A percentile compares a stretch with the other conserved stretches of the same genome.
These are phyloP conservation scores for Fagopyrum esculentum DNA, from an alignment of 148 eudicot genomes.

Conservation along the genomic window DNA sequence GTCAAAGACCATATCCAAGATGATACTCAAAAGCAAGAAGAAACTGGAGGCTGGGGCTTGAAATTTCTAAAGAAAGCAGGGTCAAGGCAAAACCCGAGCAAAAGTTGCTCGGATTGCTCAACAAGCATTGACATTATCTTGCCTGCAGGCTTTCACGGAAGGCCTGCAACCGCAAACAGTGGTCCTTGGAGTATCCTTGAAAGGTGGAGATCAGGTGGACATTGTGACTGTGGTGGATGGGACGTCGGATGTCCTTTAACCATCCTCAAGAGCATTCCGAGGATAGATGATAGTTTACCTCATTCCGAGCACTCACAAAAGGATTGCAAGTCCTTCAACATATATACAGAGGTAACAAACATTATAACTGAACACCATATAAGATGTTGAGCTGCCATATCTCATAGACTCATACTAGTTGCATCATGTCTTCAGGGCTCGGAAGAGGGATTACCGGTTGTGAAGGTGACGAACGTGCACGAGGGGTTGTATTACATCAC, in stretches of 20 bases:
- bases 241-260: slow-evolving; percentile 85
- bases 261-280: slow-evolving; percentile 33
- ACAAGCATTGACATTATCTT: slow-evolving; percentile 49
- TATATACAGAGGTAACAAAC: slow-evolving; percentile 40
- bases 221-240: slow-evolving; percentile 95
- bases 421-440: slow-evolving; percentile 39
- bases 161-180: slow-evolving; percentile 42
- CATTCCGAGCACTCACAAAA: slow-evolving; percentile 18
- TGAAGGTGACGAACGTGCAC: slow-evolving; percentile 58
- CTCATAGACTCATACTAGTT: not conserved
- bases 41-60: slow-evolving; percentile 85
- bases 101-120: slow-evolving; percentile 33
- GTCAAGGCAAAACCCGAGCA: slow-evolving; percentile 9
- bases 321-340: slow-evolving; percentile 43
- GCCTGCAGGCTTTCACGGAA: slow-evolving; percentile 75
- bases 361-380: not conserved
- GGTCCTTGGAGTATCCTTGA: slow-evolving; percentile 63
- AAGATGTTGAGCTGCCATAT: not conserved
- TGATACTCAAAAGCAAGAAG: slow-evolving; percentile 20
- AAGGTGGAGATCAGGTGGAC: slow-evolving; percentile 70
- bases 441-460: slow-evolving; percentile 28
- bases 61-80: slow-evolving; percentile 63
- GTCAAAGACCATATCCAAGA: slow-evolving; percentile 40
- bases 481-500: slow-evolving; percentile 54
- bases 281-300: slow-evolving; percentile 21